Evolutionary conservation across 2,329 filamentous ascomycete genomes (phyloP).

Genomic region (Aspergillus glaucus): DNA sequence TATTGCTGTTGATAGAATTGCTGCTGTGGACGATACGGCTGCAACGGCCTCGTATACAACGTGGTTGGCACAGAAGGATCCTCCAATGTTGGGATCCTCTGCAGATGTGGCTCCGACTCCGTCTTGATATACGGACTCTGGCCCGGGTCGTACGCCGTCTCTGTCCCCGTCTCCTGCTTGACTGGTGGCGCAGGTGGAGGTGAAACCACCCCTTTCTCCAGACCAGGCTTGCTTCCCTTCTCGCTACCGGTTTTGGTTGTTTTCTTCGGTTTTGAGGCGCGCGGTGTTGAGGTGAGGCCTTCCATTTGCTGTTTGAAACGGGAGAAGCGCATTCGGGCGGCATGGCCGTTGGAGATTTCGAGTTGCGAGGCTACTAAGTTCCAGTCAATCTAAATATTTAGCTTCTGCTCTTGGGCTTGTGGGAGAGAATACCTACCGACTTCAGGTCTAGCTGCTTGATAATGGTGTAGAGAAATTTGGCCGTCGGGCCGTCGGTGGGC

Average conservation of each 20-base stretch:
- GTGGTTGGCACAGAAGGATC: background rate
- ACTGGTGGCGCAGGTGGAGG: conserved; percentile 6
- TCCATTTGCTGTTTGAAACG: conserved; percentile 51
- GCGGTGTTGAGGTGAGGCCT: conserved; percentile 25
- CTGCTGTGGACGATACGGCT: background rate
- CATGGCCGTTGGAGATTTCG: conserved; percentile 51
- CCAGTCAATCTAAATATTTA: conserved; percentile 46
- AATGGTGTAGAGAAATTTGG: conserved; percentile 50
- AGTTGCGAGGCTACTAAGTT: conserved; percentile 44
- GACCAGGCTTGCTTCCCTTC: conserved; percentile 8
- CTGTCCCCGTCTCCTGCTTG: conserved; percentile 6
- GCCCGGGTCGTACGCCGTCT: conserved; percentile 2
- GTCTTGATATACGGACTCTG: conserved; percentile 16
- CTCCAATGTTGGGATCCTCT: conserved; percentile 2
- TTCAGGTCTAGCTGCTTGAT: conserved; percentile 51
- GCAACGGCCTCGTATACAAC: background rate
- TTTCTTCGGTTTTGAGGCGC: conserved; percentile 16
- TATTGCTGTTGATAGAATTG: background rate
- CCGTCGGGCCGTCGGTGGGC: conserved; percentile 45
- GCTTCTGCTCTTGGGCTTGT: background rate
- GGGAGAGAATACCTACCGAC: conserved; percentile 31
- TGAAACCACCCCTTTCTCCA: conserved; percentile 5
- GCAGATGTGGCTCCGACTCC: conserved; percentile 13
- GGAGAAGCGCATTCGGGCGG: conserved; percentile 52
- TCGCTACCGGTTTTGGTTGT: conserved; percentile 15